Evolutionary conservation across 2,329 filamentous ascomycete genomes (phyloP).

Genomic region (Ceratocystis harringtonii): DNA sequence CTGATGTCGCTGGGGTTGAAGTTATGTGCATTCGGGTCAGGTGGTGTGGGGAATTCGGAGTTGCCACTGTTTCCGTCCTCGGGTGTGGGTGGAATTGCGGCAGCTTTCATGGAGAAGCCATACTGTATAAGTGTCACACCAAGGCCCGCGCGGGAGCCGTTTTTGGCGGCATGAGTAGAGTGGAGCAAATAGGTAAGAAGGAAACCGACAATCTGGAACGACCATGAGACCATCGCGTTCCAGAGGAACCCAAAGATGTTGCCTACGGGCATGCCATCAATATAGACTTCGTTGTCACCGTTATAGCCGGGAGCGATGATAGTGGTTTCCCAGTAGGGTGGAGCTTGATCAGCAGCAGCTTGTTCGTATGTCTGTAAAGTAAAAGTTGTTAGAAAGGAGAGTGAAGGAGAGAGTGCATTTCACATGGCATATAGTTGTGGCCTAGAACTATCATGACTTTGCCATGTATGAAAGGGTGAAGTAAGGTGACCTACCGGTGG

Average conservation of each 20-base stretch:
- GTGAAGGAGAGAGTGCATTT: constrained; percentile 24
- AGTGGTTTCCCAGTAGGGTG: constrained; percentile 98
- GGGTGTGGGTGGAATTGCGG: constrained; percentile 30
- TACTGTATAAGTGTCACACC: constrained; percentile 94
- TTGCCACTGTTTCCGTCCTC: constrained; percentile 33
- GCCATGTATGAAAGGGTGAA: not conserved
- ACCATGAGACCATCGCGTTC: constrained; percentile 95
- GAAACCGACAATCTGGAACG: constrained; percentile 93
- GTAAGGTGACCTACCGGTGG: constrained; percentile 55
- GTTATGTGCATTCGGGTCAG: constrained; percentile 78
- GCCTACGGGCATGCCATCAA: constrained; percentile 87
- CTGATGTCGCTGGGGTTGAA: constrained; percentile 62
- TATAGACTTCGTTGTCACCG: constrained; percentile 86
- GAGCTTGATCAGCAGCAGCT: constrained; percentile 87
- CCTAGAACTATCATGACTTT: too few relatives aligned
- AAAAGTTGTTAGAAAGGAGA: constrained; percentile 6
- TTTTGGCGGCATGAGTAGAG: constrained; percentile 95
- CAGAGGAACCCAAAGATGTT: constrained; percentile 77
- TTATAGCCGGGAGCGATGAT: constrained; percentile 85
- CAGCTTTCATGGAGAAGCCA: constrained; percentile 83
- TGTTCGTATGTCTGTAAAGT: constrained; percentile 75
- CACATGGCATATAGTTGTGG: too few relatives aligned
- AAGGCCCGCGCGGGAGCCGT: constrained; percentile 84
- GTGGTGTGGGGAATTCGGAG: constrained; percentile 52
- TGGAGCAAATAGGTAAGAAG: constrained; percentile 94